Evolutionary conservation across 371 early-diverging fungal species (phyloP).

Genomic region (Apophysomyces trapeziformis): DNA sequence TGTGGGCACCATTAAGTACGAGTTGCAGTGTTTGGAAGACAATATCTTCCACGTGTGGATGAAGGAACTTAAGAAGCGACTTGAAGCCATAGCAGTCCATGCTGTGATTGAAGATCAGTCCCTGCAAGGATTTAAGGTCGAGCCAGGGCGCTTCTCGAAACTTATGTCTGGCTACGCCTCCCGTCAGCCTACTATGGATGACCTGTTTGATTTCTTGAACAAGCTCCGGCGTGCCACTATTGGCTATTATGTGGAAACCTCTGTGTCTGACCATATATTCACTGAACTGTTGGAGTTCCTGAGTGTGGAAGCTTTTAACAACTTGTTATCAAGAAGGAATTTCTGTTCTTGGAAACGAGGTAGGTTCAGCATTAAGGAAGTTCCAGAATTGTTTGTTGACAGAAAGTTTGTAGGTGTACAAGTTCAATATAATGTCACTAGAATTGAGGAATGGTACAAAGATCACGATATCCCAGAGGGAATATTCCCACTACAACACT

Average conservation of each 20-base stretch:
- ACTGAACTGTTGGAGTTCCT: conserved; percentile 89
- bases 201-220: conserved; percentile 88
- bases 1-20: conserved; percentile 65
- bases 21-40: conserved; percentile 70
- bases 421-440: conserved; percentile 94
- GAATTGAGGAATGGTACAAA: conserved; percentile 96
- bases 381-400: neutral
- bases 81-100: conserved; percentile 91
- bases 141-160: conserved; percentile 80
- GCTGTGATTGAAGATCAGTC: conserved; percentile 94
- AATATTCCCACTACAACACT: conserved; percentile 82
- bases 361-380: conserved; percentile 14
- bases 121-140: conserved; percentile 88
- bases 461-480: conserved; percentile 83
- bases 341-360: conserved; percentile 90
- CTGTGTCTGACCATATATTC: conserved; percentile 80
- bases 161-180: conserved; percentile 74
- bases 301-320: conserved; percentile 93
- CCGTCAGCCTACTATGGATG: conserved; percentile 86
- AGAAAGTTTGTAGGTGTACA: conserved; percentile 64
- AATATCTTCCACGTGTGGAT: conserved; percentile 84
- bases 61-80: conserved; percentile 91
- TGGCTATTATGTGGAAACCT: conserved; percentile 92
- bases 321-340: conserved; percentile 90
- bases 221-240: conserved; percentile 92